Evolutionary conservation across 495 filamentous ascomycete species (phyloP), one percentile per base, ranked within the genome.

Genomic region (Penicillium canescens): DNA sequence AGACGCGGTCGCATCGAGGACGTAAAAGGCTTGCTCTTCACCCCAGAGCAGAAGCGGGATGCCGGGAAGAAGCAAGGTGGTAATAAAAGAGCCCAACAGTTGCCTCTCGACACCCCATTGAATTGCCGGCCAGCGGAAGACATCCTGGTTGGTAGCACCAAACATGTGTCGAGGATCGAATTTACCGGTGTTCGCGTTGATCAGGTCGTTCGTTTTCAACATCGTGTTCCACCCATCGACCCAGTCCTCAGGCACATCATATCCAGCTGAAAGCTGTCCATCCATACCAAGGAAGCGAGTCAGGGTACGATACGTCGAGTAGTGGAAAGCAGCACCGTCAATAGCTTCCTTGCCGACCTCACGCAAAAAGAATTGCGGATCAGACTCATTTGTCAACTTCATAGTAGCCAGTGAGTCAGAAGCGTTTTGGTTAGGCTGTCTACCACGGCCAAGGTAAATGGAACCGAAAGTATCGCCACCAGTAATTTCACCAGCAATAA

Each of bases 121-220:
- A 50, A 90, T 76, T 1, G 82, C 76, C n/a, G 87, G 86, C 87
- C 87, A 90, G 13, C 86, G 80, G 68, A 90, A 87, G 4, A 90
- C 84, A 62, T 90, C 86, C 69, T 90, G 86, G 61, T 89, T 89
- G 9, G 83, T 85, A 3, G 75, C 75, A 20, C 86, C 86, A 54
- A 78, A 89, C 75, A 89, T 80, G 58, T 90, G 86, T 20, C 86
- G 77, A 4, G 86, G 86, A 56, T 89, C 86, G 50, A 88, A 88
- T 52, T 77, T 66, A 34, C 83, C 85, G 3, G 80, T 87, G 62
- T 85, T 83, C 0, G 82, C 73, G 54, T 88, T 89, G 46, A 80
- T 65, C 42, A 88, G 50, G 61, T 89, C 86, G 56, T 89, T 87
- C 6, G 80, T 78, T 33, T 61, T 52, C n/a, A 88, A 40, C 67